Base-by-base conservation (phyloP, 2,329 filamentous ascomycete species). In the Diaporthe australafricana region DNA sequence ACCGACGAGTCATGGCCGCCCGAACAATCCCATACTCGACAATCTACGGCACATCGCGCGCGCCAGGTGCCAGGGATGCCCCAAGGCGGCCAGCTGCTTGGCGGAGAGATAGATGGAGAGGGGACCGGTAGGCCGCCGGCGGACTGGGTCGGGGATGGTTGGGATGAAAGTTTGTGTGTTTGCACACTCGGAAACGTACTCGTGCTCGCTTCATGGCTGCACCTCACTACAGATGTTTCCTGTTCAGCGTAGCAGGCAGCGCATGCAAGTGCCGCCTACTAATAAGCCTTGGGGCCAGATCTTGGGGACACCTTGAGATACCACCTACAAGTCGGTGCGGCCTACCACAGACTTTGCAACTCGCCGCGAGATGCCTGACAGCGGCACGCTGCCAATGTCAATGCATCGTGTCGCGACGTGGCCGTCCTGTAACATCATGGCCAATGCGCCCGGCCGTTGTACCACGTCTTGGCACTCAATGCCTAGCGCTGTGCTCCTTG, bases 371-470 rank as follows among this genome's bases (percentile, higher is more conserved):
- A 50, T 22, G n/a, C 22, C 22, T 50, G 50, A 16, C 25, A 62
- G 56, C 17, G 38, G 25, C 38, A 40, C 17, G 47, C 40, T 32
- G 5, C 9, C 27, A 9, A 14, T 30, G 56, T 62, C 25, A 62
- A n/a, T 62, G 56, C 56, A n/a, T 16, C 38, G 5, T 40, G 14
- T 20, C 20, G n/a, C n/a, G n/a, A n/a, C 27, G n/a, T 1, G 27
- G 27, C 42, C 27, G 11, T 62, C 25, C 57, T 47, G 57, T 63
- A 63, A 63, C 40, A 47, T 20, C 57, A 63, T 63, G 57, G 57
- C 57, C 57, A 47, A 63, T 47, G 57, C 57, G 40, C 55, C 55
- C 12, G 57, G 40, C 27, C 40, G 27, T 48, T 63, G 57, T 32
- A 40, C 57, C 27, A 32, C 20, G 5, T 48, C 40, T 63, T 63